phyloP scores from a whole-genome alignment of 306 rosid genomes.

The Vigna unguiculata region DNA sequence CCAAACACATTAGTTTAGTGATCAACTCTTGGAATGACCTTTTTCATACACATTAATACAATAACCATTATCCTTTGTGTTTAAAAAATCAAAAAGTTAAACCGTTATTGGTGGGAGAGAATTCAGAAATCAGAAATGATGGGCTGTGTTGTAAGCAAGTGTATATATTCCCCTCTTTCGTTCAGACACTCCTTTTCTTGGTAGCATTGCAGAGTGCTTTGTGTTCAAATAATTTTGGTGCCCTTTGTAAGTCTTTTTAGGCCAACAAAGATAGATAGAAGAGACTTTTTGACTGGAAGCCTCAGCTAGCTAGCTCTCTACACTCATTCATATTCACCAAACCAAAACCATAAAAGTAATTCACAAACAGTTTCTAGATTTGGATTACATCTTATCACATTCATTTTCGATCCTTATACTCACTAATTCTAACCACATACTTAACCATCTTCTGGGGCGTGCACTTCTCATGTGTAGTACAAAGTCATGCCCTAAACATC shows the following conservation, averaged over 20 bases:
- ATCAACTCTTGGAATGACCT: slow-evolving; percentile 48
- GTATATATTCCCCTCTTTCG: slow-evolving; percentile 60
- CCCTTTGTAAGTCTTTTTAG: slow-evolving; percentile 94
- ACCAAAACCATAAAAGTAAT: slow-evolving; percentile 36
- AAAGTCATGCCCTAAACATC: too few species aligned
- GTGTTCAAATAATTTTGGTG: slow-evolving; percentile 81
- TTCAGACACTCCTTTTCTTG: slow-evolving; percentile 95
- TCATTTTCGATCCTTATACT: slow-evolving; percentile 46
- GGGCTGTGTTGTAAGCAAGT: slow-evolving; percentile 65
- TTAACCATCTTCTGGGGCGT: background rate
- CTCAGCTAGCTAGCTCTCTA: slow-evolving; percentile 36
- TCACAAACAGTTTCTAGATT: slow-evolving; percentile 53
- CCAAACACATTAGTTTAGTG: slow-evolving; percentile 43
- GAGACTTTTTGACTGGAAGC: slow-evolving; percentile 86
- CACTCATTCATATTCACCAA: slow-evolving; percentile 32
- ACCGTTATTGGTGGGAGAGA: slow-evolving; percentile 62
- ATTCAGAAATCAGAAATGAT: slow-evolving; percentile 18
- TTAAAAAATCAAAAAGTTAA: slow-evolving; percentile 44
- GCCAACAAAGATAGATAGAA: slow-evolving; percentile 85
- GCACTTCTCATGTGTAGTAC: too few species aligned
- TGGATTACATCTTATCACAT: slow-evolving; percentile 53
- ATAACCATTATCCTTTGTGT: slow-evolving; percentile 41
- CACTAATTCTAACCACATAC: background rate
- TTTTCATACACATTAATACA: slow-evolving; percentile 29
- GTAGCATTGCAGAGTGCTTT: slow-evolving; percentile 68